Base-by-base conservation (phyloP, 331 rosid species). In the Prunus yedoensis region DNA sequence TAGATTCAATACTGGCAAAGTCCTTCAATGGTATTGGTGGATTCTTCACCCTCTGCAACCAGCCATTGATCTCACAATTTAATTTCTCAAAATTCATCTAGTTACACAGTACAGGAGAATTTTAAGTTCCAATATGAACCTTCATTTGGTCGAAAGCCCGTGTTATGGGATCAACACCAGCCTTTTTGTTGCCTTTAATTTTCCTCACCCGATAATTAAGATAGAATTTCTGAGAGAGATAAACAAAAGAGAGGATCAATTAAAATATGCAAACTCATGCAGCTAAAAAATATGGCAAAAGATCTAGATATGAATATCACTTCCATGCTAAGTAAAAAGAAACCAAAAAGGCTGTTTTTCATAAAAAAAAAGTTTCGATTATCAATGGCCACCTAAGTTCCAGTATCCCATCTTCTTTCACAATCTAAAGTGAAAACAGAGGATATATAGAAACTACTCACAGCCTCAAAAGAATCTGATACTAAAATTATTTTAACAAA, bases 11-110 rank as follows among this genome's bases (percentile, higher is more conserved):
- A 82, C 97, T 94, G 66, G 96, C 92, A 83, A 94, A 94, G 83
- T 79, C 85, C 80, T 85, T 90, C 91, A 94, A 89, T 1, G 94
- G 97, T 85, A 94, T 89, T 75, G 96, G 92, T 4, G 99, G 99
- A 77, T 90, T 90, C 87, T 92, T 94, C 85, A 94, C 99, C 88
- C 99, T 87, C 97, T 94, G 90, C 87, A 87, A 79, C 77, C 83
- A 89, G 65, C 74, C 23, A 74, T 50, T 47, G 60, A 87, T 82
- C 68, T 80, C 70, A 68, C 60, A 68, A 82, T 58, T 70, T 74
- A 71, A 73, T 60, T 46, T 77, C 28, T 72, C 61, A 60, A 68
- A 77, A 73, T 41, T 70, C 54, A 27, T 18, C 68, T 15, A 63
- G 20, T 15, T 58, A 66, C 75, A 59, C 69, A 60, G 21, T 11